Conservation (phyloP, 495 filamentous ascomycete genomes). For the Thermochaetoides thermophila region DNA sequence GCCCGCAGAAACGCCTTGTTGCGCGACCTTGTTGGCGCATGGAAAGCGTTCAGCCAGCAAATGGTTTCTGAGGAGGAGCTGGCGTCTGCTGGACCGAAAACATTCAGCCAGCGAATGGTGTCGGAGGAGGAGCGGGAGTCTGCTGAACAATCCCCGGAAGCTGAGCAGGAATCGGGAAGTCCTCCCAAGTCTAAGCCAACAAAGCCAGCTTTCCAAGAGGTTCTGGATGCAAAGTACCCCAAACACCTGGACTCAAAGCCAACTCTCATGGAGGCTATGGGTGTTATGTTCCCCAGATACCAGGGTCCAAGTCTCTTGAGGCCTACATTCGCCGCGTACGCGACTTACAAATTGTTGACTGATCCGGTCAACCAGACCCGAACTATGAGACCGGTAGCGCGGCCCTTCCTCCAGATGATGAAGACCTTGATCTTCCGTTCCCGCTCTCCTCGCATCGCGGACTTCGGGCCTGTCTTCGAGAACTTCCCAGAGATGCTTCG, state of each 20-base stretch:
- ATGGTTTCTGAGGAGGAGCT: no score
- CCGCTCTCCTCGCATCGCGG: conserved; percentile 1
- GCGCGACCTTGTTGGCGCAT: conserved; percentile 25
- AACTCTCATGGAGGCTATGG: conserved; percentile 13
- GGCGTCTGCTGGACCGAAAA: no score
- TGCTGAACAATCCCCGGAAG: no score
- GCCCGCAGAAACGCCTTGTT: conserved; percentile 20
- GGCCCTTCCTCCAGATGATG: conserved; percentile 13
- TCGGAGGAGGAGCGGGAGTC: no score
- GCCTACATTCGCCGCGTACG: conserved; percentile 22
- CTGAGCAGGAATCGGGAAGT: no score
- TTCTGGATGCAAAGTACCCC: no score
- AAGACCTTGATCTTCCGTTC: conserved; percentile 2
- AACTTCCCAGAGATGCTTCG: conserved; percentile 3
- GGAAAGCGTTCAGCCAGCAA: conserved; percentile 20
- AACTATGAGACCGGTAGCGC: conserved; percentile 7
- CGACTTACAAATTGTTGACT: conserved; percentile 27
- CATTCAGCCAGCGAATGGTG: no score
- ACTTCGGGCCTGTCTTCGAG: conserved; percentile 2
- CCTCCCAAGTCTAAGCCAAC: no score
- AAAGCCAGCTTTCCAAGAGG: no score
- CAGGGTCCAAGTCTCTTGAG: conserved; percentile 9
- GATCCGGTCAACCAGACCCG: conserved; percentile 15
- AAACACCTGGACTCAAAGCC: no score
- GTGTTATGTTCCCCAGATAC: conserved; percentile 19